Conservation (phyloP, 129 eudicot species). For the Flaveria brownii region DNA sequence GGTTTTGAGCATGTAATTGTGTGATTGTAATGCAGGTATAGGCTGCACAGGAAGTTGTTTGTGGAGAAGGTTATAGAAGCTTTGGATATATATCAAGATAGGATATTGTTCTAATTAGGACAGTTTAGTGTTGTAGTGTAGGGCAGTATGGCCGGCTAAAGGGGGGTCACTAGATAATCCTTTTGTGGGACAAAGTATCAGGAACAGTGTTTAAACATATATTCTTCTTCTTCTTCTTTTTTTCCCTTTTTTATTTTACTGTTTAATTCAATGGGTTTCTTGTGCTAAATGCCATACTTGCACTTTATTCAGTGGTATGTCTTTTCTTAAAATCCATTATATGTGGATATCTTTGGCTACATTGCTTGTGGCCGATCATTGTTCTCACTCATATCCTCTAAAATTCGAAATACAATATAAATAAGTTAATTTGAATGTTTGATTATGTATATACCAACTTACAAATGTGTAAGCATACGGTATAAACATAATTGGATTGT, state of each 20-base stretch:
- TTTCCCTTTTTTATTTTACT: background rate
- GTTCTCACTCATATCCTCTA: no score
- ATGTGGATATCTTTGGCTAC: no score
- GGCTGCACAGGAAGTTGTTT: conserved; percentile 74
- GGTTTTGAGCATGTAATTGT: conserved; percentile 5
- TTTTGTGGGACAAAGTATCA: conserved; percentile 21
- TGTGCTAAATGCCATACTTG: conserved; percentile 26
- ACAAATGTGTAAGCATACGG: no score
- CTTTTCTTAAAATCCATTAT: background rate
- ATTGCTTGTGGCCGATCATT: no score
- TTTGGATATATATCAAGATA: conserved; percentile 80
- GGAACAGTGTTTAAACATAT: conserved; percentile 28
- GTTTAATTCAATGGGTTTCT: conserved; percentile 18
- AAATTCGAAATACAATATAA: no score
- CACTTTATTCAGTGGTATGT: conserved; percentile 3
- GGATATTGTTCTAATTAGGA: conserved; percentile 57
- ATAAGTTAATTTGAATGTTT: no score
- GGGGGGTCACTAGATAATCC: conserved; percentile 22
- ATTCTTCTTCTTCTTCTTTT: background rate
- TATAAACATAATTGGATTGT: no score
- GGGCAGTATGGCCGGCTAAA: background rate
- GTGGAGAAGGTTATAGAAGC: conserved; percentile 83
- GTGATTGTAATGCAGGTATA: conserved; percentile 65
- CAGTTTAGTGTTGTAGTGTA: conserved; percentile 23
- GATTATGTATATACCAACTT: no score